These are phyloP conservation scores for Mycena citricolor DNA, from an alignment of 1,284 basidiomycete genomes.

Conservation along the genomic window DNA sequence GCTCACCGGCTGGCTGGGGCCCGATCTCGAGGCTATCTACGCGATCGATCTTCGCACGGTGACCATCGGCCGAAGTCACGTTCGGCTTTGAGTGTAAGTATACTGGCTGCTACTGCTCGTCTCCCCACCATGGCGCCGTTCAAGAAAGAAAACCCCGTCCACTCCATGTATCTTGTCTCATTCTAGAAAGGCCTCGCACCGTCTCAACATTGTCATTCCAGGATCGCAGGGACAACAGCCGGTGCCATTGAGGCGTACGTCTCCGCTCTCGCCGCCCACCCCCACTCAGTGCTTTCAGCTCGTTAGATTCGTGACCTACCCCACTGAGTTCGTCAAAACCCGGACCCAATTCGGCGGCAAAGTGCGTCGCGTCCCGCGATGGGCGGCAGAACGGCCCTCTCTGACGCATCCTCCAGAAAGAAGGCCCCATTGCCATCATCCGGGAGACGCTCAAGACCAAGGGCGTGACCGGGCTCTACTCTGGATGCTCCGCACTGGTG, in stretches of 20 bases:
- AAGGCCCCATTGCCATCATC: constrained; percentile 69
- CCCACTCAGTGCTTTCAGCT: constrained; percentile 36
- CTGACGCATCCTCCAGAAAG: constrained; percentile 42
- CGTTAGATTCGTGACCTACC: constrained; percentile 78
- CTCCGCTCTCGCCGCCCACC: background rate
- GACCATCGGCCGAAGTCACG: no score
- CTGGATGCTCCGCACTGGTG: constrained; percentile 84
- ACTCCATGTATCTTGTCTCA: constrained; percentile 55
- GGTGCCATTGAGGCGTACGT: constrained; percentile 90
- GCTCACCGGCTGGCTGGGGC: no score
- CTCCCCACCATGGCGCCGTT: constrained; percentile 35
- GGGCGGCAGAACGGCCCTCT: background rate
- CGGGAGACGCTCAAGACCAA: constrained; percentile 69
- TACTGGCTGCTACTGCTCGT: background rate
- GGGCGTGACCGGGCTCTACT: constrained; percentile 79
- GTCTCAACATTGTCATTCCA: constrained; percentile 18
- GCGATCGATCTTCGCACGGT: no score
- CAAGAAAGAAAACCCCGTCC: constrained; percentile 75
- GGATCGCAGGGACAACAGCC: constrained; percentile 88
- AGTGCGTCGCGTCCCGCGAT: constrained; percentile 39
- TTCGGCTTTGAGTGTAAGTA: no score
- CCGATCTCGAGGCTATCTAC: no score
- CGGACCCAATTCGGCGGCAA: constrained; percentile 79
- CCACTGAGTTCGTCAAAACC: constrained; percentile 92
- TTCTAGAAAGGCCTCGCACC: background rate